Evolutionary conservation across 345 rosid species (phyloP), one percentile per base, ranked within the genome.

Genomic region (Stellera chamaejasme): DNA sequence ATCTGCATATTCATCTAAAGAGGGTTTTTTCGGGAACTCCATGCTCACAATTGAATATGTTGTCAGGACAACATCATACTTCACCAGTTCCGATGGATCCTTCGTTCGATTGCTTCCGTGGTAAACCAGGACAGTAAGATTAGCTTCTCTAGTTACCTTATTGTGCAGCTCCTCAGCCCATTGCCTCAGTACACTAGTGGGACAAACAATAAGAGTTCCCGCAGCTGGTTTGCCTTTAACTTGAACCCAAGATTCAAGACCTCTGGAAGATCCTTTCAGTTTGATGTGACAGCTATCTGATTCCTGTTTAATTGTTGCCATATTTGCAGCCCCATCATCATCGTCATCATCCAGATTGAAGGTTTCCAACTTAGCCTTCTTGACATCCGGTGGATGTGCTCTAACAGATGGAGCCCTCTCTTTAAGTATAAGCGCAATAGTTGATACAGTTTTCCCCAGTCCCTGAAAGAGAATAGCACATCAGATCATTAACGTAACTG

Each of bases 131-230:
- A 93, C 86, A 41, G 89, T 65, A 50, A 93, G 83, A 55, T 72
- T 77, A 19, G 85, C 94, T 76, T 81, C 65, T 42, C 65, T 65
- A 1, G 86, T 68, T 53, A 93, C 99, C 77, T 93, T 93, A 70
- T 66, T 84, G 15, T 66, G 79, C 69, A 93, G 61, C 69, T 93
- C 99, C 25, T 88, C 96, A 8, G 74, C 80, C 99, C 99, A 93
- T 62, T 93, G 99, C 13, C 99, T 82, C 73, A 93, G 68, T 27
- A 93, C 97, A 74, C 99, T 93, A 5, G 96, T 86, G 39, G 99
- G 99, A 75, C 99, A 93, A 64, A 93, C 99, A 73, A 93, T 73
- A 58, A 93, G 94, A 15, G 99, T 93, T 69, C 99, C 99, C 55
- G 87, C 93, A 59, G 94, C 78, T 52, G 96, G 97, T 77, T 94